phyloP scores from a whole-genome alignment of 2,329 filamentous ascomycete species.

The Madurella mycetomatis region DNA sequence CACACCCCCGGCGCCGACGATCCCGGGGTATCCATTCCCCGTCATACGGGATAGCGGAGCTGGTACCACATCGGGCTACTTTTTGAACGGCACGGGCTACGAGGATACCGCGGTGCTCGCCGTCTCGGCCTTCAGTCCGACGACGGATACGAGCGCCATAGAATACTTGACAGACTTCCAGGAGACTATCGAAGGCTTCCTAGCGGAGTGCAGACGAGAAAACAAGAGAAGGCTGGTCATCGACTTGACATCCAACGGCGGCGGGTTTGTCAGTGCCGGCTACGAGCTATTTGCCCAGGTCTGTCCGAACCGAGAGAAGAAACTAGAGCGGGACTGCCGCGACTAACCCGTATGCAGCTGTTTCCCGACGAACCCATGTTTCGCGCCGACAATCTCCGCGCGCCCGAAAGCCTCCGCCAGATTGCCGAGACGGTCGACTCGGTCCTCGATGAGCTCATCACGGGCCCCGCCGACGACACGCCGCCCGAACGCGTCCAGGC shows the following conservation, averaged over 20 bases:
- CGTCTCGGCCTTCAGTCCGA: slow-evolving; percentile 27
- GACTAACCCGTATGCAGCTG: slow-evolving; percentile 29
- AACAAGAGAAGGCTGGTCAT: slow-evolving; percentile 59
- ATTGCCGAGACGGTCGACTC: slow-evolving; percentile 37
- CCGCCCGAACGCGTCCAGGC: slow-evolving; percentile 25
- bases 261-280: slow-evolving; percentile 47
- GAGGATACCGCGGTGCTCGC: slow-evolving; percentile 34
- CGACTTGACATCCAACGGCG: slow-evolving; percentile 58
- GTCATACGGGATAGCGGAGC: slow-evolving; percentile 28
- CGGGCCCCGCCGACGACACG: slow-evolving; percentile 16
- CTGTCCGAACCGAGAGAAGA: not conserved
- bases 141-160: slow-evolving; percentile 9
- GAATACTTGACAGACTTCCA: slow-evolving; percentile 28
- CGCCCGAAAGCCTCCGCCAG: slow-evolving; percentile 42
- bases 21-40: slow-evolving; percentile 30
- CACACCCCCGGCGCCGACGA: slow-evolving; percentile 17
- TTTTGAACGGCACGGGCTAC: slow-evolving; percentile 33
- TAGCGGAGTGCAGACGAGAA: slow-evolving; percentile 40
- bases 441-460: not conserved
- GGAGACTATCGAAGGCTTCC: slow-evolving; percentile 33
- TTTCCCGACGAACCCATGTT: slow-evolving; percentile 49
- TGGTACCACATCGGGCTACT: slow-evolving; percentile 32
- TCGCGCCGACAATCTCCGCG: slow-evolving; percentile 47
- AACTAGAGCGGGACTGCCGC: not conserved
- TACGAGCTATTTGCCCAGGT: slow-evolving; percentile 44